A percentile compares a stretch with the other conserved stretches of the same genome.
Evolutionary conservation across 306 rosid species (phyloP).

Genomic region (Casuarina equisetifolia): DNA sequence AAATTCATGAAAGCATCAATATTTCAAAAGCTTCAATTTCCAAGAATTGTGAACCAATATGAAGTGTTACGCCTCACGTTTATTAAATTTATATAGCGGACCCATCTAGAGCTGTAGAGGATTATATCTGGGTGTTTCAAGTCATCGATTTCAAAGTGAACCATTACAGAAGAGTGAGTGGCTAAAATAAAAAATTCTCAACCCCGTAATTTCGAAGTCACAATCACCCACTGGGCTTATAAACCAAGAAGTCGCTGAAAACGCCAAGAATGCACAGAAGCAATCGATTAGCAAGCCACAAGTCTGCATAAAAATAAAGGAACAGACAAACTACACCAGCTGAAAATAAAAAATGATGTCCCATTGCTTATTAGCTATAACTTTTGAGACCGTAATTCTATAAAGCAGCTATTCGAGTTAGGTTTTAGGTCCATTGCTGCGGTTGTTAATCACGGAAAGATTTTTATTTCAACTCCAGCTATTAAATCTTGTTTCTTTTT

Average conservation of each 20-base stretch:
- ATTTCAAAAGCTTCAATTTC: background rate
- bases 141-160: no score
- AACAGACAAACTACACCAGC: background rate
- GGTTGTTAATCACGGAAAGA: background rate
- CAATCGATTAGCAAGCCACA: background rate
- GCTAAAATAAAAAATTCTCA: background rate
- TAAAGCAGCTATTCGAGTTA: background rate
- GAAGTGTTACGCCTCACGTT: background rate
- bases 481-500: background rate
- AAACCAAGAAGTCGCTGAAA: background rate
- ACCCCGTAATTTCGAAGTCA: background rate
- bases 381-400: background rate
- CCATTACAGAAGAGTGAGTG: no score
- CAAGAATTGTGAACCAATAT: background rate
- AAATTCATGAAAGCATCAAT: background rate
- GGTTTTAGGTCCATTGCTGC: background rate
- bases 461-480: slow-evolving; percentile 6
- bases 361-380: background rate
- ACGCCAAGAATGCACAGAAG: background rate
- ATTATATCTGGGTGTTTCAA: no score
- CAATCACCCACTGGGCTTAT: background rate
- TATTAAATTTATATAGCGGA: background rate
- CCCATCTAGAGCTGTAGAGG: no score
- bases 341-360: background rate
- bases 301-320: background rate